These are phyloP conservation scores for Cryptococcus floricola DNA, from an alignment of 1,284 basidiomycete genomes.

Conservation along the genomic window DNA sequence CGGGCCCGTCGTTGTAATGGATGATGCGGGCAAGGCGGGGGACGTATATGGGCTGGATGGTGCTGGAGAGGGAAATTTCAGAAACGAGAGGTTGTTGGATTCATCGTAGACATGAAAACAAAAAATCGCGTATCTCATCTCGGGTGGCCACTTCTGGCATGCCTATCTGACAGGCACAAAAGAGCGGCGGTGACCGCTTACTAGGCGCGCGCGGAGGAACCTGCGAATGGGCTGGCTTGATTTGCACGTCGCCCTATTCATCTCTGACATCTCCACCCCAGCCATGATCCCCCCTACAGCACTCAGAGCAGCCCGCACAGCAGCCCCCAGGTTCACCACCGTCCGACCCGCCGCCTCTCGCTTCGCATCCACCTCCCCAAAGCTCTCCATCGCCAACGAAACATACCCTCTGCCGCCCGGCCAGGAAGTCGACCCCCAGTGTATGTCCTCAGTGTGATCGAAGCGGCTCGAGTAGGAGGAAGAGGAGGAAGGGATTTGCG, in stretches of 20 bases:
- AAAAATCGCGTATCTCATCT: neutral
- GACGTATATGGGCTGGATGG: neutral
- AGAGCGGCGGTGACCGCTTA: too few relatives aligned
- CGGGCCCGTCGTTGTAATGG: too few relatives aligned
- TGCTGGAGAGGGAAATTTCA: neutral
- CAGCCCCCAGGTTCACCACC: neutral
- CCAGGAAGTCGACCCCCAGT: conserved; percentile 44
- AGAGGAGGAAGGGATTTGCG: neutral
- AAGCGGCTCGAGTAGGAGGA: neutral
- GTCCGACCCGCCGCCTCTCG: conserved; percentile 1
- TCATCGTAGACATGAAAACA: neutral
- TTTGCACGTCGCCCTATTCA: conserved; percentile 6
- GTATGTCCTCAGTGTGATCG: conserved; percentile 22
- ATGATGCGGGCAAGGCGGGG: neutral
- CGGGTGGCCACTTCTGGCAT: neutral
- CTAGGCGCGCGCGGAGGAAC: neutral
- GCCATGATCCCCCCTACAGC: conserved; percentile 31
- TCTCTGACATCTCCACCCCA: neutral
- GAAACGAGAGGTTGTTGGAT: neutral
- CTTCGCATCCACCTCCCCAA: conserved; percentile 11
- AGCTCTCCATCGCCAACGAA: conserved; percentile 1
- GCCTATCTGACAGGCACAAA: neutral
- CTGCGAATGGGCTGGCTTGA: neutral
- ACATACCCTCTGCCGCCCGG: conserved; percentile 26
- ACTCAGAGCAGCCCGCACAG: conserved; percentile 18